A percentile compares a stretch with the other conserved stretches of the same genome.
These are phyloP conservation scores for Irpex sp. DNA, from an alignment of 1,284 basidiomycete species.

Conservation along the genomic window DNA sequence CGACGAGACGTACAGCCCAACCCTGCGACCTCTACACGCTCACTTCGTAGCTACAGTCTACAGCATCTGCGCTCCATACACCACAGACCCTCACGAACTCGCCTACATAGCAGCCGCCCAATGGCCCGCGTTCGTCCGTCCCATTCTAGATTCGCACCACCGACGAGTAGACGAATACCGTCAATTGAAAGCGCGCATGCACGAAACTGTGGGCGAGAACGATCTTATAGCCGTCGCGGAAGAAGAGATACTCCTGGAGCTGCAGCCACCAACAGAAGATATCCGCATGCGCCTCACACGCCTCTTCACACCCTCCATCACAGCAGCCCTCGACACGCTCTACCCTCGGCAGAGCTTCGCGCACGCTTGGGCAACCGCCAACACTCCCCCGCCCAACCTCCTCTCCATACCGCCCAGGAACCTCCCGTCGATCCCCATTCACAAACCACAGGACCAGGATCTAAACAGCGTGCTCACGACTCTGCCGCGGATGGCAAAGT, in stretches of 20 bases:
- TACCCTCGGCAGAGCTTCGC: constrained; percentile 65
- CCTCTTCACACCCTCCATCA: constrained; percentile 58
- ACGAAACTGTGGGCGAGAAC: background rate
- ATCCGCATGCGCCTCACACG: constrained; percentile 57
- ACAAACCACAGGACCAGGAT: constrained; percentile 8
- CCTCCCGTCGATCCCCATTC: constrained; percentile 7
- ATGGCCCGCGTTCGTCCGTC: constrained; percentile 77
- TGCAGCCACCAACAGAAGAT: constrained; percentile 47
- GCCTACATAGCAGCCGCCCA: constrained; percentile 73
- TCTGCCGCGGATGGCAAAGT: constrained; percentile 67
- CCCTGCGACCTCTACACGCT: constrained; percentile 55
- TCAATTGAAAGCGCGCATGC: background rate
- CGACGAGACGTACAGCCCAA: constrained; percentile 45
- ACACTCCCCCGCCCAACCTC: constrained; percentile 38
- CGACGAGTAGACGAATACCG: constrained; percentile 13
- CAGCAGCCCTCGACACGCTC: constrained; percentile 56
- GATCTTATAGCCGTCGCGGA: background rate
- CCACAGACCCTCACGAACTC: constrained; percentile 65
- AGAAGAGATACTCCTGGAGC: constrained; percentile 16
- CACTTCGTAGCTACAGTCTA: constrained; percentile 67
- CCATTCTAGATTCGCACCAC: constrained; percentile 53
- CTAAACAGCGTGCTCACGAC: constrained; percentile 18
- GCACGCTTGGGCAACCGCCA: constrained; percentile 49
- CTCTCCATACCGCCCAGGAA: constrained; percentile 17
- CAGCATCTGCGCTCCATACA: constrained; percentile 63